These are phyloP conservation scores for Haplographium delicatum DNA, from an alignment of 495 filamentous ascomycete genomes.

Conservation along the genomic window DNA sequence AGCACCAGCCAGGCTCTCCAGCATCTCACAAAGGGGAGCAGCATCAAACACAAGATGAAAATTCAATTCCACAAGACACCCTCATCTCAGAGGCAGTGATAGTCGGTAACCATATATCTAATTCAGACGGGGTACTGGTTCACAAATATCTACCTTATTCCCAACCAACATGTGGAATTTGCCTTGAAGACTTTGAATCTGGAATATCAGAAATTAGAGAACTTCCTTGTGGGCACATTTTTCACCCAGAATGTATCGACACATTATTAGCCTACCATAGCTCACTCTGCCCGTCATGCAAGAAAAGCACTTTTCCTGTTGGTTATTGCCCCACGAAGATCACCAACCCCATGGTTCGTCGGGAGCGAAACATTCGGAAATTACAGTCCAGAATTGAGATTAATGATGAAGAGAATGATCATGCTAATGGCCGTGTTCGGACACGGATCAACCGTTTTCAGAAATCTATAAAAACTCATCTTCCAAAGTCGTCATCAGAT, in stretches of 20 bases:
- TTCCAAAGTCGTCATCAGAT: background rate
- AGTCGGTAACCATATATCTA: constrained; percentile 2
- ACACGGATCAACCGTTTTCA: background rate
- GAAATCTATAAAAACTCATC: no score
- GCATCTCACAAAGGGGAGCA: no score
- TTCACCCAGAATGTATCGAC: constrained; percentile 86
- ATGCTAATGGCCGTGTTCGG: background rate
- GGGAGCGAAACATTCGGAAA: constrained; percentile 54
- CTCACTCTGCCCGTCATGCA: constrained; percentile 85
- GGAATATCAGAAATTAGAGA: constrained; percentile 67
- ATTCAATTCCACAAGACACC: constrained; percentile 13
- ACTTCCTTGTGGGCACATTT: constrained; percentile 84
- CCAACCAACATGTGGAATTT: constrained; percentile 79
- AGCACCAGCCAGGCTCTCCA: no score
- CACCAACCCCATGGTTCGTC: constrained; percentile 79
- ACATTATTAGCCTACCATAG: constrained; percentile 63
- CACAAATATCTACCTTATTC: constrained; percentile 41
- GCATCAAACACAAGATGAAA: background rate
- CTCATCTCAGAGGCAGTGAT: constrained; percentile 14
- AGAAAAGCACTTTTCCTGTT: constrained; percentile 61
- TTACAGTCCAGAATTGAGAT: constrained; percentile 30
- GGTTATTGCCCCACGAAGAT: constrained; percentile 61
- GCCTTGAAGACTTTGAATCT: constrained; percentile 73
- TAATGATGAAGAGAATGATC: constrained; percentile 4
- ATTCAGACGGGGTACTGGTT: constrained; percentile 6